phyloP scores from a whole-genome alignment of 2,329 filamentous ascomycete genomes.

The Incumbomyces lentus region DNA sequence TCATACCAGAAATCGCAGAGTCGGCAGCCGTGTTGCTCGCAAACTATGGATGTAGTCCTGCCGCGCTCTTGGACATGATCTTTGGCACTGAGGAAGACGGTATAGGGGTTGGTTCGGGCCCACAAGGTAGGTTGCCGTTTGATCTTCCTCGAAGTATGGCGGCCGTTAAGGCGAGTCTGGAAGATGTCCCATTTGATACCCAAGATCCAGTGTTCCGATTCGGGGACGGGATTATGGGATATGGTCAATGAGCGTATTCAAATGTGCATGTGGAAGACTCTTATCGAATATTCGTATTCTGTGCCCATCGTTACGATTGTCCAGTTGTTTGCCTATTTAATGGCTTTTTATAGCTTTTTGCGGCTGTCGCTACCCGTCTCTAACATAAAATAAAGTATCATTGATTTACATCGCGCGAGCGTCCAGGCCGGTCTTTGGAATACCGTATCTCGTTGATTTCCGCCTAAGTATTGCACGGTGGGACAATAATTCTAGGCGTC shows the following conservation, averaged over 20 bases:
- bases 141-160: slow-evolving; percentile 37
- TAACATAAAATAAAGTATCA: no score
- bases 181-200: slow-evolving; percentile 9
- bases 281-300: no score
- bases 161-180: slow-evolving; percentile 28
- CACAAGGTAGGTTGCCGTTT: slow-evolving; percentile 37
- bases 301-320: no score
- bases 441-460: no score
- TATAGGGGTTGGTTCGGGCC: slow-evolving; percentile 18
- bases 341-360: no score
- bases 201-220: slow-evolving; percentile 8
- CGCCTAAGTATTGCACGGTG: no score
- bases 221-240: slow-evolving; percentile 3
- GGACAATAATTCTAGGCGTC: no score
- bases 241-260: background rate
- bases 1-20: slow-evolving; percentile 33
- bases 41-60: slow-evolving; percentile 5
- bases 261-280: no score
- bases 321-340: no score
- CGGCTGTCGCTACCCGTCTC: no score
- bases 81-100: slow-evolving; percentile 20
- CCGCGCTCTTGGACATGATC: slow-evolving; percentile 35
- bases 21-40: slow-evolving; percentile 8
- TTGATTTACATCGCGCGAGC: no score
- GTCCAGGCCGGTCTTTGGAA: no score